Evolutionary conservation across 495 filamentous ascomycete genomes (phyloP).

Genomic region (Penicillium cataractarum): DNA sequence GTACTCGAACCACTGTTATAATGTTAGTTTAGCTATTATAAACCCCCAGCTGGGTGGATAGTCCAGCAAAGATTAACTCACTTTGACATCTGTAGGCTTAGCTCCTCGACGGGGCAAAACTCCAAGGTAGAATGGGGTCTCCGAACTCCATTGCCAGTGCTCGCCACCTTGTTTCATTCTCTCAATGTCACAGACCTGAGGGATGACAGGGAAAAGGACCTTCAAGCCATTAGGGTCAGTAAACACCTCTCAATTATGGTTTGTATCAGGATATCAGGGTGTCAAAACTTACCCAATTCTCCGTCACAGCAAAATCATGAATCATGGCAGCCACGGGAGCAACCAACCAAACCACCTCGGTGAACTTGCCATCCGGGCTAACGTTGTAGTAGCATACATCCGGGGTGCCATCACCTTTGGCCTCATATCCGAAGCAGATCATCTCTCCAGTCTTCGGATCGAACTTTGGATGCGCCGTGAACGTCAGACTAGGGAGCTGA

Average conservation of each 20-base stretch:
- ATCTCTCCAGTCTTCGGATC: conserved; percentile 61
- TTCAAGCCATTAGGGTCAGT: background rate
- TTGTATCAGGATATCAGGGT: too few species aligned
- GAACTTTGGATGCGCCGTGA: conserved; percentile 65
- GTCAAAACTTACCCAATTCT: conserved; percentile 44
- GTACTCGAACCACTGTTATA: conserved; percentile 21
- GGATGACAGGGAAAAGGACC: conserved; percentile 55
- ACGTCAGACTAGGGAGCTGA: conserved; percentile 54
- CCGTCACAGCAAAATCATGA: conserved; percentile 56
- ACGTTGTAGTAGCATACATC: conserved; percentile 56
- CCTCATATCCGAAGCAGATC: conserved; percentile 59
- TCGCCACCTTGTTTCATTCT: conserved; percentile 57
- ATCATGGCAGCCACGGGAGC: conserved; percentile 59
- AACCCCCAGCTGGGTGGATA: background rate
- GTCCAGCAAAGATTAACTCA: conserved; percentile 23
- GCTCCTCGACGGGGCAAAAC: conserved; percentile 52
- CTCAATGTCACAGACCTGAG: conserved; percentile 54
- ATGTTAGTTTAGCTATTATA: background rate
- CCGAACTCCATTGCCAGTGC: conserved; percentile 59
- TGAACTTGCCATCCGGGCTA: conserved; percentile 43
- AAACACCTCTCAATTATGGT: too few species aligned
- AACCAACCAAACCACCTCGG: conserved; percentile 51
- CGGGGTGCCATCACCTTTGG: conserved; percentile 45
- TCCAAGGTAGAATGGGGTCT: conserved; percentile 55
- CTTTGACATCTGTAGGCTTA: conserved; percentile 52